Evolutionary conservation across 345 rosid species (phyloP).

Genomic region (Excoecaria agallocha): DNA sequence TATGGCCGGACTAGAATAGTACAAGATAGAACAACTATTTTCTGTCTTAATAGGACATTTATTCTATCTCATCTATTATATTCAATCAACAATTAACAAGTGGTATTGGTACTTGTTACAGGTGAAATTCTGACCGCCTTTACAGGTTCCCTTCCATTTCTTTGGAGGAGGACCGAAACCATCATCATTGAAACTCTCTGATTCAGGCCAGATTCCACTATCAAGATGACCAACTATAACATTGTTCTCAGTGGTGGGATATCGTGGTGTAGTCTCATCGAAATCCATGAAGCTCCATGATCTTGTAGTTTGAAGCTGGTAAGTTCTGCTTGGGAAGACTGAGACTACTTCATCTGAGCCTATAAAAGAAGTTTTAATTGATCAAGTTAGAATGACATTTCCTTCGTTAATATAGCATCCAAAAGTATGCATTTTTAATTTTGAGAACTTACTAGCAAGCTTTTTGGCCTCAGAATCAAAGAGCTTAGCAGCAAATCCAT

Average conservation of each 20-base stretch:
- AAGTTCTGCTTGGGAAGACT: constrained; percentile 1
- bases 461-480: constrained; percentile 38
- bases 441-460: constrained; percentile 38
- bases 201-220: constrained; percentile 48
- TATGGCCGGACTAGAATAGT: too few relatives aligned
- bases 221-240: constrained; percentile 40
- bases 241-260: constrained; percentile 29
- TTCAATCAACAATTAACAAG: too few relatives aligned
- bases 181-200: constrained; percentile 40
- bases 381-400: not conserved
- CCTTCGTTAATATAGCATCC: not conserved
- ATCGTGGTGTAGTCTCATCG: not conserved
- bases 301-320: constrained; percentile 43
- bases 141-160: constrained; percentile 47
- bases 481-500: constrained; percentile 54
- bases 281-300: constrained; percentile 57
- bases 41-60: too few relatives aligned
- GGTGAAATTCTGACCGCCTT: constrained; percentile 35
- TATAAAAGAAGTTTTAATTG: not conserved
- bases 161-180: constrained; percentile 43
- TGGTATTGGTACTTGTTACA: too few relatives aligned
- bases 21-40: too few relatives aligned
- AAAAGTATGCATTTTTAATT: constrained; percentile 3
- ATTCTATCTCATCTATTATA: too few relatives aligned
- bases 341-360: constrained; percentile 25